Base-by-base conservation (phyloP, 306 rosid genomes). In the Aeschynomene evenia region DNA sequence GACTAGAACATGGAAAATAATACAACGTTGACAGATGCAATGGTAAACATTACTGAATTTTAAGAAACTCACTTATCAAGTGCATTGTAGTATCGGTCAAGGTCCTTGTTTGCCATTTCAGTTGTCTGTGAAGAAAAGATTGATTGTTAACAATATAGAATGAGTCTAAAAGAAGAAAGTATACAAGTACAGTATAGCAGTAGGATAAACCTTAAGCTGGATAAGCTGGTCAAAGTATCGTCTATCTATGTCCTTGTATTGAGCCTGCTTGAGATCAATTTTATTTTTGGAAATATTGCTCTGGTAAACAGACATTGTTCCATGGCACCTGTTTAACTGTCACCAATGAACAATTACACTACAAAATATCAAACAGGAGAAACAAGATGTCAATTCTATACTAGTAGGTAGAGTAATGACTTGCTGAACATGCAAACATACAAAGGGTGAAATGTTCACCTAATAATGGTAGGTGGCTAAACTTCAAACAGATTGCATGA, bases 31-130 rank as follows among this genome's bases (percentile, higher is more conserved):
- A 54, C 48, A 39, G 53, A 18, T 70, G 31, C 9, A 37, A 50
- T 34, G 34, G 43, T 45, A 63, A 43, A 40, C 34, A 67, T 60
- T 10, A 70, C 66, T 60, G 69, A 75, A 80, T 42, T 65, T 39
- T 58, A 75, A 70, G 53, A 66, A 81, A 70, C 88, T 88, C 79
- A 94, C 98, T 90, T 94, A 73, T 94, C 98, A 68, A 94, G 90
- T 1, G 98, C 98, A 83, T 77, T 86, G 90, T 94, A 88, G 81
- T 94, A 94, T 94, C 94, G 88, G 75, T 94, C 97, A 83, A 94
- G 86, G 72, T 94, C 98, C 92, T 90, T 94, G 90, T 94, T 94
- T 72, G 98, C 97, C 98, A 94, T 94, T 80, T 90, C 97, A 63
- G 94, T 86, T 68, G 98, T 94, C 98, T 94, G 83, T 51, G 48